Conservation (phyloP, 2,329 filamentous ascomycete species). For the Davidsoniella australis region DNA sequence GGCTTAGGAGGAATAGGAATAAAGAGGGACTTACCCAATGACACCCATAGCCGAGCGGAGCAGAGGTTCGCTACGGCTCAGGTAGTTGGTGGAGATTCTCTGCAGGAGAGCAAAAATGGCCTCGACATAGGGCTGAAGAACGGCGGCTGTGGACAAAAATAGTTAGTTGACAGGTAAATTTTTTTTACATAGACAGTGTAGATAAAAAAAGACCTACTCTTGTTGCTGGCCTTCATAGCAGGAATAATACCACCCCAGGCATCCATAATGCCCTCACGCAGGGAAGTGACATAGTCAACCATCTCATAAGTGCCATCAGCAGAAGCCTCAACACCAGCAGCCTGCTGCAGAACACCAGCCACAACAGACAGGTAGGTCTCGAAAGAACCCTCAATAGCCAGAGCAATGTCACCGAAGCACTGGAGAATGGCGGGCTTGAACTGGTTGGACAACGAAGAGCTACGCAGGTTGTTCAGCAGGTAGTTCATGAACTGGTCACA, state of each 20-base stretch:
- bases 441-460: constrained; percentile 74
- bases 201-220: constrained; percentile 37
- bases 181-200: constrained; percentile 16
- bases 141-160: constrained; percentile 33
- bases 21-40: constrained; percentile 53
- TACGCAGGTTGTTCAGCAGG: constrained; percentile 78
- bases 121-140: constrained; percentile 61
- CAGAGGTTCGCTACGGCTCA: constrained; percentile 77
- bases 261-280: constrained; percentile 97
- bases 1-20: neutral
- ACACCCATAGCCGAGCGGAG: constrained; percentile 95
- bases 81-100: constrained; percentile 54
- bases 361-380: constrained; percentile 88
- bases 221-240: constrained; percentile 70
- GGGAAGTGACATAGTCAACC: constrained; percentile 87
- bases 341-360: constrained; percentile 85
- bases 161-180: constrained; percentile 17
- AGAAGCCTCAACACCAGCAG: constrained; percentile 62
- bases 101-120: constrained; percentile 78
- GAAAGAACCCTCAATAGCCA: constrained; percentile 80
- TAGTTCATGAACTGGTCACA: constrained; percentile 99
- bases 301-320: constrained; percentile 82
- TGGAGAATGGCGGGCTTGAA: constrained; percentile 97
- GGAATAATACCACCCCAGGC: constrained; percentile 95
- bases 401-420: constrained; percentile 94